Conservation (phyloP, 2,329 filamentous ascomycete species). For the Graphium sp. region DNA sequence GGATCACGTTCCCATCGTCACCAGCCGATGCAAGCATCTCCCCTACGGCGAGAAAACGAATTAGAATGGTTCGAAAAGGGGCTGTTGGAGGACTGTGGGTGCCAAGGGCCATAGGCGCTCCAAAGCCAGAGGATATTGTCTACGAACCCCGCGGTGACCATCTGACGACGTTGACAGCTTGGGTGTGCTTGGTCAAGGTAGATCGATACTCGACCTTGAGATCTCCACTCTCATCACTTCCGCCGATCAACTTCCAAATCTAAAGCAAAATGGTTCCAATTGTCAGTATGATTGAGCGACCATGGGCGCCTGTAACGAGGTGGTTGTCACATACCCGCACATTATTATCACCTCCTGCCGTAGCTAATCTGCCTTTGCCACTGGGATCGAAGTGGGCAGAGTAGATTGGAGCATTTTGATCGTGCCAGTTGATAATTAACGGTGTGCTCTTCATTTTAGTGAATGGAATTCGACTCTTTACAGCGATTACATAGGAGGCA, state of each 20-base stretch:
- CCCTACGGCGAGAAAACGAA: slow-evolving; percentile 31
- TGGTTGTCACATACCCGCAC: slow-evolving; percentile 65
- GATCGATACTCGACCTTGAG: slow-evolving; percentile 83
- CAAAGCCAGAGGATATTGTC: neutral
- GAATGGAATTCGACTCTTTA: slow-evolving; percentile 10
- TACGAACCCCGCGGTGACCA: slow-evolving; percentile 78
- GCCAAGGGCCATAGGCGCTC: neutral
- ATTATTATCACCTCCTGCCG: slow-evolving; percentile 90
- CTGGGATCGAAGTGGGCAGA: slow-evolving; percentile 91
- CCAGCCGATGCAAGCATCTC: slow-evolving; percentile 89
- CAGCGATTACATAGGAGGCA: too few relatives aligned
- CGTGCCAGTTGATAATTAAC: slow-evolving; percentile 96
- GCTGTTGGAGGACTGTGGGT: slow-evolving; percentile 6
- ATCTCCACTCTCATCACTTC: slow-evolving; percentile 75
- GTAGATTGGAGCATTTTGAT: slow-evolving; percentile 92
- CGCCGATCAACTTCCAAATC: slow-evolving; percentile 82
- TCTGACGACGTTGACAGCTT: slow-evolving; percentile 93
- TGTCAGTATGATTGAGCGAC: neutral
- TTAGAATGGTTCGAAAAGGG: slow-evolving; percentile 1
- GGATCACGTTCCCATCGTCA: slow-evolving; percentile 90
- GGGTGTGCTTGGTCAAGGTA: slow-evolving; percentile 82
- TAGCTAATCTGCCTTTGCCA: slow-evolving; percentile 82
- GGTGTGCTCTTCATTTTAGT: slow-evolving; percentile 83
- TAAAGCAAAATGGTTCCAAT: slow-evolving; percentile 21
- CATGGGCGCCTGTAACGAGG: neutral